A percentile compares a stretch with the other conserved stretches of the same genome.
phyloP scores from a whole-genome alignment of 257 asterid species.

The Capsicum pubescens region DNA sequence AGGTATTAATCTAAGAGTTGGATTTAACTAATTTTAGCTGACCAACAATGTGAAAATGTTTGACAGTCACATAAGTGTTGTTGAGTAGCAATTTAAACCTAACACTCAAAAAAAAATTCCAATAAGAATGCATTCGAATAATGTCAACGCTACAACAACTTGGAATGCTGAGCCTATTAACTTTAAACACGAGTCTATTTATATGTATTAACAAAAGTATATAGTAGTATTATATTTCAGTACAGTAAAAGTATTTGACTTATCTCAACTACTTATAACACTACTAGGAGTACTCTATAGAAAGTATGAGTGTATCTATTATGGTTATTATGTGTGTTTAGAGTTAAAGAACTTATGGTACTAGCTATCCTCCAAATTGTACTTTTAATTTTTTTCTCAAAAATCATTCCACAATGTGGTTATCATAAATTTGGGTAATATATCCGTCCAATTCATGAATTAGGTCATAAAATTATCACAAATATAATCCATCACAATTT shows the following conservation, averaged over 20 bases:
- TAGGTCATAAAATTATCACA: neutral
- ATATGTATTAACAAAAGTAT: neutral
- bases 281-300: neutral
- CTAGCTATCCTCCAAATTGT: too few relatives aligned
- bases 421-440: neutral
- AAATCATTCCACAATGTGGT: too few relatives aligned
- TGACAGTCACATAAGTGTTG: neutral
- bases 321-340: too few relatives aligned
- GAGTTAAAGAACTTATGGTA: too few relatives aligned
- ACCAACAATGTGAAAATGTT: neutral
- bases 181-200: neutral
- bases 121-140: neutral
- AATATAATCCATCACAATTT: neutral
- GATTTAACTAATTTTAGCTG: conserved; percentile 4
- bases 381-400: too few relatives aligned
- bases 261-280: neutral
- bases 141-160: neutral
- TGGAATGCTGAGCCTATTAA: neutral
- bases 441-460: neutral
- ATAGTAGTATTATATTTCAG: neutral
- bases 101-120: neutral
- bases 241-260: neutral
- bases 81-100: neutral
- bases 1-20: neutral
- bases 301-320: too few relatives aligned